These are phyloP conservation scores for Sporothrix pallida DNA, from an alignment of 2,329 filamentous ascomycete genomes.

Conservation along the genomic window DNA sequence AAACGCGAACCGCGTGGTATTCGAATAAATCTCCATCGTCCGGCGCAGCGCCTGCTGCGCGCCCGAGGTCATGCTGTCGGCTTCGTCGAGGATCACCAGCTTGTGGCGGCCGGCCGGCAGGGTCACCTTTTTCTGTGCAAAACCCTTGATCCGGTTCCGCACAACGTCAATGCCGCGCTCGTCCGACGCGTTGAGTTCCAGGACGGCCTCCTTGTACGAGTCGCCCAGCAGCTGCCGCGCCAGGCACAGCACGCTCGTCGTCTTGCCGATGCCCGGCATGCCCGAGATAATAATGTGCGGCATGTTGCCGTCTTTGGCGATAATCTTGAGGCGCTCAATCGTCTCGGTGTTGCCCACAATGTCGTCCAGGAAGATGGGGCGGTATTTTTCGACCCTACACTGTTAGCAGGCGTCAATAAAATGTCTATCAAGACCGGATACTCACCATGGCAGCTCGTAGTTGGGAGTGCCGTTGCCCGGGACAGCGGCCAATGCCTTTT, in stretches of 20 bases:
- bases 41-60: constrained; percentile 92
- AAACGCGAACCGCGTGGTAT: constrained; percentile 95
- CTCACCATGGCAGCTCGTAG: constrained; percentile 80
- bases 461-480: constrained; percentile 56
- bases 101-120: constrained; percentile 90
- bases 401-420: background rate
- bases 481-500: constrained; percentile 58
- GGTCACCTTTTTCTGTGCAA: constrained; percentile 98
- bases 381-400: constrained; percentile 94
- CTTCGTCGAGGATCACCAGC: constrained; percentile 95
- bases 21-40: constrained; percentile 98
- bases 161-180: constrained; percentile 98
- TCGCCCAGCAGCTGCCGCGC: constrained; percentile 90
- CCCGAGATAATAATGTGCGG: constrained; percentile 99
- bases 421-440: background rate
- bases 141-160: constrained; percentile 95
- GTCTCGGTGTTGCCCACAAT: constrained; percentile 98
- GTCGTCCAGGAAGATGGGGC: constrained; percentile 92
- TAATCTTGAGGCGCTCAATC: constrained; percentile 95
- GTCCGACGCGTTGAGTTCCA: constrained; percentile 95
- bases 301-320: constrained; percentile 98
- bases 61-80: constrained; percentile 96
- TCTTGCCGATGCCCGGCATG: constrained; percentile 99
- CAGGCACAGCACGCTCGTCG: constrained; percentile 90
- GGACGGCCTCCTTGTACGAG: constrained; percentile 93